These are phyloP conservation scores for Steccherinum ochraceum DNA, from an alignment of 768 basidiomycete species.

Conservation along the genomic window DNA sequence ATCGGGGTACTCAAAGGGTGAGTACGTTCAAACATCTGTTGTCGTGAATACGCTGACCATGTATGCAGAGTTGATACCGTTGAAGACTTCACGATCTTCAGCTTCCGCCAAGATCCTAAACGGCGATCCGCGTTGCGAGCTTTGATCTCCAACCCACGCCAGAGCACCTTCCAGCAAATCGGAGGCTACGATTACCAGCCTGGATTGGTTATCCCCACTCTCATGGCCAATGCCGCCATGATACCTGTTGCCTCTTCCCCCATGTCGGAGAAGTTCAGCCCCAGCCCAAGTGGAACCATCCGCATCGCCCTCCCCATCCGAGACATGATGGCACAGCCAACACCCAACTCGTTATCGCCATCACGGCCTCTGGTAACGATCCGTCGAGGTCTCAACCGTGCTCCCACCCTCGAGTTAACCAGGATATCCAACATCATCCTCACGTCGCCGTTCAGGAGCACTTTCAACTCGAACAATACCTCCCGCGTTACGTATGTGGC, in stretches of 20 bases:
- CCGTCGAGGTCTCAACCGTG: constrained; percentile 7
- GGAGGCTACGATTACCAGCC: constrained; percentile 30
- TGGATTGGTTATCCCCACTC: constrained; percentile 12
- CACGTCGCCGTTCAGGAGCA: neutral
- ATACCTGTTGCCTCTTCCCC: neutral
- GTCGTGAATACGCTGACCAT: neutral
- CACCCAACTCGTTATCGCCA: neutral
- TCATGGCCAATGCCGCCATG: constrained; percentile 8
- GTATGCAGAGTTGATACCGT: constrained; percentile 40
- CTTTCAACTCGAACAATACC: neutral
- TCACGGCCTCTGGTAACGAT: constrained; percentile 2
- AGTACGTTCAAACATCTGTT: constrained; percentile 15
- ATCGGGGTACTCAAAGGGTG: constrained; percentile 68
- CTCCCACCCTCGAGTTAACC: constrained; percentile 8
- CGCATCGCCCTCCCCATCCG: neutral
- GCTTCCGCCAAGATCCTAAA: constrained; percentile 19
- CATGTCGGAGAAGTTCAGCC: neutral
- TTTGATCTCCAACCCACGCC: constrained; percentile 48
- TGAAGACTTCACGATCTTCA: constrained; percentile 47
- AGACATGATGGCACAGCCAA: neutral
- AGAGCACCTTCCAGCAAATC: constrained; percentile 50
- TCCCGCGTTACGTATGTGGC: too few relatives aligned
- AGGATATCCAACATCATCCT: constrained; percentile 9
- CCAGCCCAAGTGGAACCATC: neutral
- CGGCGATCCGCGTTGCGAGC: constrained; percentile 35